Conservation (phyloP, 2,329 filamentous ascomycete species). For the Cadophora gregata region DNA sequence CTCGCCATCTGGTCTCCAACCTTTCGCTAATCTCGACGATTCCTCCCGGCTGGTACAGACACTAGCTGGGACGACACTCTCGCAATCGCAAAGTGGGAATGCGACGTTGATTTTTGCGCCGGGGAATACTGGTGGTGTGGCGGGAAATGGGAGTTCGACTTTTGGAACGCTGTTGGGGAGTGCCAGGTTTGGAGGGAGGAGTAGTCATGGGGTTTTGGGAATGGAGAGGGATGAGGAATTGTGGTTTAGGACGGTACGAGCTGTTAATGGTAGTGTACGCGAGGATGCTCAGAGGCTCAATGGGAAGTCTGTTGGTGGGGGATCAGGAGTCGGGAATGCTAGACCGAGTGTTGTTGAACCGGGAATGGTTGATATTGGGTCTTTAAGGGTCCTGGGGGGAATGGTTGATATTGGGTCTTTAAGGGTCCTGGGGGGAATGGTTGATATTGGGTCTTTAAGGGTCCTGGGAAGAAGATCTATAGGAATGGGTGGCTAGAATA, state of each 20-base stretch:
- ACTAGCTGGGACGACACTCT: conserved; percentile 48
- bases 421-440: not conserved
- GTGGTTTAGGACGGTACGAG: conserved; percentile 60
- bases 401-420: not conserved
- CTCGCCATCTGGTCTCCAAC: conserved; percentile 40
- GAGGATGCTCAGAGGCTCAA: conserved; percentile 51
- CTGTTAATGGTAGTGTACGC: conserved; percentile 57
- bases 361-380: not conserved
- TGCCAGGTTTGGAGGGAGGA: conserved; percentile 56
- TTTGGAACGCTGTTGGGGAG: conserved; percentile 59
- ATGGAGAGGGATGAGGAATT: conserved; percentile 48
- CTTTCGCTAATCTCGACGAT: conserved; percentile 48
- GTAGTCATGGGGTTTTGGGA: conserved; percentile 39
- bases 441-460: not conserved
- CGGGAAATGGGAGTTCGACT: conserved; percentile 53
- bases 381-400: not conserved
- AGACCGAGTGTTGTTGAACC: not conserved
- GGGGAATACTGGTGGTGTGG: conserved; percentile 43
- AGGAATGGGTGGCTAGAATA: not conserved
- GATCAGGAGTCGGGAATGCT: not conserved
- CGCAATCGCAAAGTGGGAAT: conserved; percentile 60
- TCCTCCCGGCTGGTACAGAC: conserved; percentile 26
- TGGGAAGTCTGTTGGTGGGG: conserved; percentile 24
- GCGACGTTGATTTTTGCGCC: conserved; percentile 57
- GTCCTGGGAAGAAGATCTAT: not conserved